These are phyloP conservation scores for Arthrobotrys musiformis DNA, from an alignment of 2,329 filamentous ascomycete genomes.

Conservation along the genomic window DNA sequence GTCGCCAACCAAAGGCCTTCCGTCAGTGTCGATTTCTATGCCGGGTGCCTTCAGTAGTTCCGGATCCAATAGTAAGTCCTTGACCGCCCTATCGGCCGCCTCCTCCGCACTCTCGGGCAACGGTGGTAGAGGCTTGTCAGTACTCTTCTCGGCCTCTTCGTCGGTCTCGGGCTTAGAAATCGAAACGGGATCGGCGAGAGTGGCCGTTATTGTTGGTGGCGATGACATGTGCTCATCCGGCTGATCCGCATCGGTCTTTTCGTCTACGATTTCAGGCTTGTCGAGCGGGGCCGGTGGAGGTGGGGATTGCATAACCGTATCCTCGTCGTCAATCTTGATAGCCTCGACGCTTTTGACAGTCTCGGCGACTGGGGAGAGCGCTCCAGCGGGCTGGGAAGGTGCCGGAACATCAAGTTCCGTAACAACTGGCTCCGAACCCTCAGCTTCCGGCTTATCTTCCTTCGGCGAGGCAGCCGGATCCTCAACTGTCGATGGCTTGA, in stretches of 20 bases:
- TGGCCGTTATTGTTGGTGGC: constrained; percentile 37
- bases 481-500: constrained; percentile 53
- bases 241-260: constrained; percentile 28
- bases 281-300: constrained; percentile 40
- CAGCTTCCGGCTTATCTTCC: constrained; percentile 36
- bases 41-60: constrained; percentile 39
- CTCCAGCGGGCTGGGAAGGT: constrained; percentile 37
- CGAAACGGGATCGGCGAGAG: constrained; percentile 29
- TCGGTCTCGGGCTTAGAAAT: constrained; percentile 55
- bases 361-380: constrained; percentile 42
- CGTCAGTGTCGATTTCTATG: constrained; percentile 71
- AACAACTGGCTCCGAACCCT: constrained; percentile 34
- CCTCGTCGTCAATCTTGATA: constrained; percentile 54
- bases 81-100: constrained; percentile 49
- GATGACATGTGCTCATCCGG: constrained; percentile 52
- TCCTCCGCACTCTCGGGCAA: constrained; percentile 55
- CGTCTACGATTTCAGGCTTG: constrained; percentile 27
- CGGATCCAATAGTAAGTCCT: constrained; percentile 45
- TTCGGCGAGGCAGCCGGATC: constrained; percentile 42
- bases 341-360: constrained; percentile 33
- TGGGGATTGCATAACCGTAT: constrained; percentile 53
- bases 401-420: constrained; percentile 51
- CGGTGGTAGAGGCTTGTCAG: constrained; percentile 57
- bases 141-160: constrained; percentile 55
- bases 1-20: constrained; percentile 87